These are phyloP conservation scores for Solanum corneliomulleri DNA, from an alignment of 257 asterid species.

Conservation along the genomic window DNA sequence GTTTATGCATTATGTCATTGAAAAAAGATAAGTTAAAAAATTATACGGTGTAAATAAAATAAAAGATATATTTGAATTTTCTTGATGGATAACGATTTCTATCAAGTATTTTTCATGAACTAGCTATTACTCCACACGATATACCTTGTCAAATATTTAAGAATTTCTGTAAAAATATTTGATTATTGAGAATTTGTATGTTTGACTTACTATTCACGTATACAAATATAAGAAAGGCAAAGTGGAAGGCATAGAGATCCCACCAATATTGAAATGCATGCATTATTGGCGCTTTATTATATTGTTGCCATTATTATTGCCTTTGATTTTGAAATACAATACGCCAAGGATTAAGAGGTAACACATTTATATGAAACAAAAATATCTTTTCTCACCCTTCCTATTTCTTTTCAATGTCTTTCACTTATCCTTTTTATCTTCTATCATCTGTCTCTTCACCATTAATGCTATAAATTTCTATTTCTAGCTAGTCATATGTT, in stretches of 20 bases:
- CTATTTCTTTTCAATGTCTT: background rate
- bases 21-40: too few species aligned
- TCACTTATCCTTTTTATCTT: background rate
- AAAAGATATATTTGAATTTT: too few species aligned
- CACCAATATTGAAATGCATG: background rate
- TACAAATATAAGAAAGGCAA: background rate
- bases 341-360: background rate
- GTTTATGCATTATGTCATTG: too few species aligned
- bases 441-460: background rate
- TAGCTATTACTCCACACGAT: background rate
- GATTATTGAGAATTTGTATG: background rate
- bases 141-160: background rate
- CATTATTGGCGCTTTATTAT: background rate
- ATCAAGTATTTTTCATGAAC: background rate
- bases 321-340: background rate
- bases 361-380: background rate
- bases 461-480: background rate
- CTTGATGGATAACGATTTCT: too few species aligned
- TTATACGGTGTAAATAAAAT: too few species aligned
- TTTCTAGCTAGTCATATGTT: background rate
- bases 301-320: background rate
- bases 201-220: background rate
- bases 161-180: background rate
- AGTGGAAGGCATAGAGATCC: background rate
- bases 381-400: background rate